Percentiles rank a stretch among this genome's conserved stretches.
Conservation (phyloP, 176 grass and related monocot species). For the Eragrostis nindensis region DNA sequence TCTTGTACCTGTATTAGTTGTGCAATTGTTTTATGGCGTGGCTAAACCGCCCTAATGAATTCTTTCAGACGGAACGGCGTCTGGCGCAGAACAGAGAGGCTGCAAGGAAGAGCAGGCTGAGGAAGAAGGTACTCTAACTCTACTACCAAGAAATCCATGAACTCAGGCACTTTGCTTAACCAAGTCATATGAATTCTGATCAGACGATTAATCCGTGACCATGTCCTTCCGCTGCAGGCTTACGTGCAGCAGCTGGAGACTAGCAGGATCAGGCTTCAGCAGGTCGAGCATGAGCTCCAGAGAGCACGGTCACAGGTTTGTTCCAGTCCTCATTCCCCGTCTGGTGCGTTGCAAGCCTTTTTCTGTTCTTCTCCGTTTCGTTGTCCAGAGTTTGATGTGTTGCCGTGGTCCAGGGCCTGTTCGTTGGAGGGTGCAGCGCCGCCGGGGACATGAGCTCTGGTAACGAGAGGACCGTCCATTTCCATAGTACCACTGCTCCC, state of each 20-base stretch:
- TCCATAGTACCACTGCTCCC: background rate
- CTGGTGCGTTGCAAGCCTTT: background rate
- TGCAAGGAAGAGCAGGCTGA: conserved; percentile 94
- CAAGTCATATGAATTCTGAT: no score
- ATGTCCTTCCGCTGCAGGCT: conserved; percentile 52
- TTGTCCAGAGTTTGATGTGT: conserved; percentile 17
- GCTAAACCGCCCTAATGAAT: background rate
- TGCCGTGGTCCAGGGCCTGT: conserved; percentile 67
- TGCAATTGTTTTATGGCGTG: conserved; percentile 12
- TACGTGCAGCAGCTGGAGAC: conserved; percentile 97
- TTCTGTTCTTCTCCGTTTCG: background rate
- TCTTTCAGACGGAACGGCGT: conserved; percentile 72
- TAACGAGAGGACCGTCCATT: conserved; percentile 49
- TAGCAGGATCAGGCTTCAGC: conserved; percentile 90
- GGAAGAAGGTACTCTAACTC: conserved; percentile 91
- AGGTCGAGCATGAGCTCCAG: conserved; percentile 90
- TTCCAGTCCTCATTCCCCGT: conserved; percentile 13
- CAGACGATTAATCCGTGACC: background rate
- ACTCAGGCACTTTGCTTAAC: background rate
- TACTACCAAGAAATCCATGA: background rate
- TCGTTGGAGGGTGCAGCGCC: conserved; percentile 77
- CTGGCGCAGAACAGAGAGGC: conserved; percentile 98
- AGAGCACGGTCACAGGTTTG: conserved; percentile 88
- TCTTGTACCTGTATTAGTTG: background rate
- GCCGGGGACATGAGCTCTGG: conserved; percentile 73